Base-by-base conservation (phyloP, 2,329 filamentous ascomycete species). In the Fusarium brevicatenulatum region DNA sequence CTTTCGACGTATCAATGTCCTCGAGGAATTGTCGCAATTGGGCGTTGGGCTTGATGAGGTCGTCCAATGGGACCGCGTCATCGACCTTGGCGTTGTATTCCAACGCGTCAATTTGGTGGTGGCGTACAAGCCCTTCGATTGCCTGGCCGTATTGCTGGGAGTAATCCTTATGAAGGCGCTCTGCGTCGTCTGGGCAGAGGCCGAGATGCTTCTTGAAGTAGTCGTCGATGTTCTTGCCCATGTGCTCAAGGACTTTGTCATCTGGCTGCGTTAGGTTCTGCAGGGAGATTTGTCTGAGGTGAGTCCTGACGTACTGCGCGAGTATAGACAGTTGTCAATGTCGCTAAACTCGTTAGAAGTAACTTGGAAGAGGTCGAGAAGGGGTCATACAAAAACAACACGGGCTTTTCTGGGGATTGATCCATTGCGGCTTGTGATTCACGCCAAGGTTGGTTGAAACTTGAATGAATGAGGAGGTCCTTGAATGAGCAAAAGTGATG, bases 311-410 rank as follows among this genome's bases (percentile, higher is more conserved):
- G 82, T 78, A 94, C 93, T 95, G 82, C 92, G 94, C 2, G 95
- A 91, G 80, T 98, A 98, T 56, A 98, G 89, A 83, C 96, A 99
- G 80, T 99, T 99, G 85, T 99, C 96, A 78, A 99, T 98, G 80
- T 99, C 96, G 79, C 98, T 98, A 81, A 89, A 15, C 3, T 3
- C 12, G 37, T 74, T 46, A 73, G 69, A 9, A 0, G 1, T 15
- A 9, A 1, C 18, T 1, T 15, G 1, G 2, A 2, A 10, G 0
- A 3, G 2, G 3, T 13, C 9, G 6, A 12, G 7, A 5, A 16
- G 11, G 1, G 1, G 9, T 63, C 78, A 30, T 71, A 85, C 84
- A 85, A 85, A 77, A 85, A 85, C 9, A 85, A 62, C 5, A 85
- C 83, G 8, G 81, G 81, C 63, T 82, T 84, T 11, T 72, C 43